Evolutionary conservation across 345 rosid genomes (phyloP).

Genomic region (Hibiscus syriacus): DNA sequence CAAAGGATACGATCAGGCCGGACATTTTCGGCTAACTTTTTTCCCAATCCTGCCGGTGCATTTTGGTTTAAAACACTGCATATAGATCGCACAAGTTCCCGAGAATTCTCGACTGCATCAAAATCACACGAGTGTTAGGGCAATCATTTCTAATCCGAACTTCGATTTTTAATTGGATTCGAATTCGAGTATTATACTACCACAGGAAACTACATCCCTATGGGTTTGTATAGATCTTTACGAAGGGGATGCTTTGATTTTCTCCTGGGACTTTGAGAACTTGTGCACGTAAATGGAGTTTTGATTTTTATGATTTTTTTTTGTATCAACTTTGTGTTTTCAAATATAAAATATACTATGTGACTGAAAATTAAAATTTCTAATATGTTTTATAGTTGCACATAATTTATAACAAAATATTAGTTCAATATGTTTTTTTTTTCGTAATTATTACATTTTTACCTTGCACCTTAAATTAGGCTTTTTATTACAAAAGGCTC

Average conservation of each 20-base stretch:
- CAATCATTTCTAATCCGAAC: conserved; percentile 25
- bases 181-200: conserved; percentile 23
- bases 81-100: background rate
- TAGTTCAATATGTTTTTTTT: too few species aligned
- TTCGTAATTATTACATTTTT: too few species aligned
- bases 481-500: too few species aligned
- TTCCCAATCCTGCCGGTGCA: conserved; percentile 31
- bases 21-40: conserved; percentile 29
- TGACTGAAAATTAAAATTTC: too few species aligned
- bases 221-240: conserved; percentile 30
- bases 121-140: conserved; percentile 7
- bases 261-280: background rate
- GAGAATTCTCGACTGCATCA: background rate
- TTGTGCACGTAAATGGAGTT: background rate
- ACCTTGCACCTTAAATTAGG: too few species aligned
- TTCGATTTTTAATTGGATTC: conserved; percentile 19
- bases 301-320: conserved; percentile 10
- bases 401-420: too few species aligned
- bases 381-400: too few species aligned
- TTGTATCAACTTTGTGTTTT: background rate
- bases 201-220: conserved; percentile 17
- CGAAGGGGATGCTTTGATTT: conserved; percentile 4
- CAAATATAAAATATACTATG: background rate
- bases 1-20: background rate
- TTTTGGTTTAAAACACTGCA: conserved; percentile 2